Conservation (phyloP, 2,329 filamentous ascomycete species). For the Ceratocystis variospora region DNA sequence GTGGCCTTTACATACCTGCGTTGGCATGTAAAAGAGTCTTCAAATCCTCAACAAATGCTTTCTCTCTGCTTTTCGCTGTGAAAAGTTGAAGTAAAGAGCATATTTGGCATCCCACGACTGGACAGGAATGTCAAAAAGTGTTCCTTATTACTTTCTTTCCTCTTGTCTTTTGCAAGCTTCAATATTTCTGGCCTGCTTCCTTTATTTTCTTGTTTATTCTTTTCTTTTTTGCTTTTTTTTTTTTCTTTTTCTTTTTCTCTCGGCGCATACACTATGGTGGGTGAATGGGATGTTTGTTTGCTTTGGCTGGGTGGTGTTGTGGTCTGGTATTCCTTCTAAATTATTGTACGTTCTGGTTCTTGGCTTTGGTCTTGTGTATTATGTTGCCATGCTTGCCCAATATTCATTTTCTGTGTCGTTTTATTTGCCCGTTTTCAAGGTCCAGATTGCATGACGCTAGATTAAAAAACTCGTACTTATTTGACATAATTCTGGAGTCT, state of each 20-base stretch:
- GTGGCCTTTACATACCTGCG: no score
- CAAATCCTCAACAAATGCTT: no score
- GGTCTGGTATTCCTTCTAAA: neutral
- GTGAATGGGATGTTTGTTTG: neutral
- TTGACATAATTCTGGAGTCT: neutral
- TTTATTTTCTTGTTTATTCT: neutral
- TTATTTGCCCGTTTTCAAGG: neutral
- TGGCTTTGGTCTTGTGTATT: neutral
- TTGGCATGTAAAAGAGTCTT: no score
- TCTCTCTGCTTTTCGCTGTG: no score
- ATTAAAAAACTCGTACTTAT: neutral
- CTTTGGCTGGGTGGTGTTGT: neutral
- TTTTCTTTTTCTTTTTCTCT: conserved; percentile 13
- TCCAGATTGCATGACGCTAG: neutral
- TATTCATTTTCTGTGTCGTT: neutral
- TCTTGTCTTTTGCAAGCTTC: neutral
- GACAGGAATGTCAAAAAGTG: neutral
- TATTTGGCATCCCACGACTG: neutral
- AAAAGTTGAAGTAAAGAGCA: neutral
- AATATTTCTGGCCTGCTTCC: neutral
- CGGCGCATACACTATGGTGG: conserved; percentile 19
- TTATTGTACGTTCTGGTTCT: neutral
- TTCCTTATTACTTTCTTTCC: neutral
- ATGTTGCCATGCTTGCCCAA: neutral
- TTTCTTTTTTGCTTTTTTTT: conserved; percentile 11